These are phyloP conservation scores for Boletus rufocinnamomeus DNA, from an alignment of 768 basidiomycete species.

Conservation along the genomic window DNA sequence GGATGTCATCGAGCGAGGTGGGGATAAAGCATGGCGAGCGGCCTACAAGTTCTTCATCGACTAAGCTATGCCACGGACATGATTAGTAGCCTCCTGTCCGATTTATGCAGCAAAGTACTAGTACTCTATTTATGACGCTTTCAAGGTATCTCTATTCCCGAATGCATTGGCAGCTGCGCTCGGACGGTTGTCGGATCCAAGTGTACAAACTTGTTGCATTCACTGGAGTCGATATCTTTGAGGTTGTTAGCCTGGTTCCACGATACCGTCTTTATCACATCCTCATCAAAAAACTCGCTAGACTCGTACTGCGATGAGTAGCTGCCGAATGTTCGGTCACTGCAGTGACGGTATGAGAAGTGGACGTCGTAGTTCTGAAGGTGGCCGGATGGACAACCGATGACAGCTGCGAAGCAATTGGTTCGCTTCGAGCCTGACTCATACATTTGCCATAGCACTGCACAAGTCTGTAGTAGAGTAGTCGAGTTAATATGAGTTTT, in stretches of 20 bases:
- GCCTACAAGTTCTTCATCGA: conserved; percentile 40
- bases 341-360: background rate
- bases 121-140: conserved; percentile 6
- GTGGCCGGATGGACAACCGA: background rate
- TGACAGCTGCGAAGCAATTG: background rate
- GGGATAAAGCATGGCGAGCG: conserved; percentile 54
- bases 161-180: background rate
- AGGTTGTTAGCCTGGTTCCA: background rate
- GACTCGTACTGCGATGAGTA: background rate
- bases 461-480: background rate
- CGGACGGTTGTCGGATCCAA: background rate
- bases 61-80: background rate
- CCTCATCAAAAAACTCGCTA: background rate
- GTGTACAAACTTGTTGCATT: background rate
- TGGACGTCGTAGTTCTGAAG: background rate
- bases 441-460: too few species aligned
- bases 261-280: background rate
- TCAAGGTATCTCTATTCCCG: background rate
- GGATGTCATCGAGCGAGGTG: conserved; percentile 66
- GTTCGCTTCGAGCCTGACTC: background rate
- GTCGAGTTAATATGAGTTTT: background rate
- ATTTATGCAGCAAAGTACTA: background rate
- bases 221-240: background rate
- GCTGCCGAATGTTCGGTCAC: background rate
- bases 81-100: background rate